Base-by-base conservation (phyloP, 2,329 filamentous ascomycete genomes). In the Fusarium concolor region DNA sequence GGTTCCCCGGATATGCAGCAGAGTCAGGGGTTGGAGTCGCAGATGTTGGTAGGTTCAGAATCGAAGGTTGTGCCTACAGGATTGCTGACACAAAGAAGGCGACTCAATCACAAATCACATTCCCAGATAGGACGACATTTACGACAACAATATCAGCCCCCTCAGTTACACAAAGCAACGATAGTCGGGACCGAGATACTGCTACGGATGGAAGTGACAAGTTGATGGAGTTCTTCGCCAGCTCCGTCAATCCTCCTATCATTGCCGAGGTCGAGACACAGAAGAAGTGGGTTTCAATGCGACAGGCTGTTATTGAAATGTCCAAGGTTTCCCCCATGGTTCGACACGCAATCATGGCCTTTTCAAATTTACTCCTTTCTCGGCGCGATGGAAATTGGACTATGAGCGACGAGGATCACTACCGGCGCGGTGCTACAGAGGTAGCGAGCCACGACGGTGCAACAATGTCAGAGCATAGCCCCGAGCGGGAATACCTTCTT, bases 201-300 rank as follows among this genome's bases (percentile, higher is more conserved):
- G 9, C 42, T 3, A 62, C 56, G 10, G 45, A 61, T 18, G 62
- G 37, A 10, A 66, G 59, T 29, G 68, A 76, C 2, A 74, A 76
- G 14, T 72, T 86, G 3, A 77, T 86, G 62, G 81, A 84, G 42
- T 84, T 84, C 54, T 86, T 86, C 57, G 74, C 80, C 18, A 79
- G 78, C 39, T 81, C 83, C 4, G 79, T 83, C 17, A 82, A 82
- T n/a, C 84, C 84, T 8, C 84, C 84, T 1, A 86, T 86, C 28
- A 78, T 87, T 6, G 81, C 82, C 18, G 82, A 86, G 46, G 82
- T 86, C 0, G 85, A 87, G 66, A 84, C 83, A 9, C 81, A 84
- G 54, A 83, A 82, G 65, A 83, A 82, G 51, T 87, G 85, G 85
- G 76, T 81, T 4, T 77, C 80, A 0, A 84, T 85, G 67, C 78